Evolutionary conservation across 1,284 basidiomycete species (phyloP), one percentile per base, ranked within the genome.

Genomic region (Schizopora paradoxa): DNA sequence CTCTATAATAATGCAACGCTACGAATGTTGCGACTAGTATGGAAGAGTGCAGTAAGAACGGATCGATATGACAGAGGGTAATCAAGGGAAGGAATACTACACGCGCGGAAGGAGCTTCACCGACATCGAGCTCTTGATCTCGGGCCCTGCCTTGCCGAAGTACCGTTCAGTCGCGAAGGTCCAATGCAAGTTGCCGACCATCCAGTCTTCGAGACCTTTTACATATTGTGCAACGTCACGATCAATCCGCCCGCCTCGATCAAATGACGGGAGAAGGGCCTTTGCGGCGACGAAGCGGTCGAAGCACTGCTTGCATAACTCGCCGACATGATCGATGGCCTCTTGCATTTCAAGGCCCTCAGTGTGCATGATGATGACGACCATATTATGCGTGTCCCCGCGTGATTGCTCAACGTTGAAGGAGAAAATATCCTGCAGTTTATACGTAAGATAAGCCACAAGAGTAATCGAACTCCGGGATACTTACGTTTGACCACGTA

Each of bases 371-470:
- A 60, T 42, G 26, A 64, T 55, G 18, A 49, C 49, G 32, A 64
- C 54, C 58, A 62, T 60, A 44, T 63, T 61, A 48, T 60, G 59
- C 5, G 55, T 54, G 43, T 58, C 57, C 31, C 55, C 51, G 6
- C 48, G 47, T 5, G 57, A 53, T 46, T 72, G 71, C 49, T 70
- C 66, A 19, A 60, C 58, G 45, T 72, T 73, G 59, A 68, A 77
- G 5, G 74, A 65, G 13, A 70, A 67, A 11, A 77, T 65, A 49
- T 79, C 75, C 76, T 78, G 49, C 40, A 13, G 49, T 37, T 19
- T 51, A 47, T 45, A 53, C 37, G n/a, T 27, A 26, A n/a, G n/a
- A n/a, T n/a, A n/a, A n/a, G n/a, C n/a, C n/a, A n/a, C n/a, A n/a
- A n/a, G n/a, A n/a, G n/a, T n/a, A n/a, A n/a, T n/a, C n/a, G 14